phyloP scores from a whole-genome alignment of 805 yeast genomes.

The Saccharomycopsis sp. region DNA sequence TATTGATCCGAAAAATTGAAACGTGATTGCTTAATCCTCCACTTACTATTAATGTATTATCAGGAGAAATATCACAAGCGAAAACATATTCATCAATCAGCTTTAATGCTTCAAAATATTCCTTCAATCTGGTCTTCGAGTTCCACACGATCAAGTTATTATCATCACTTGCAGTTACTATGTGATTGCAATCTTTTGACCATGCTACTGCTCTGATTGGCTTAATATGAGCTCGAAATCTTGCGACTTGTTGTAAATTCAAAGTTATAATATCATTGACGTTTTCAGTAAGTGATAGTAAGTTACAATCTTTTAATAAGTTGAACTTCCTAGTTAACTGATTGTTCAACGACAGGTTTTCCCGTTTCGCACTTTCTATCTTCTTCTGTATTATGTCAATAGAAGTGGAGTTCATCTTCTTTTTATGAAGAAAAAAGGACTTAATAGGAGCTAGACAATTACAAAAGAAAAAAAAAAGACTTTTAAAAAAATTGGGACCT shows the following conservation, averaged over 20 bases:
- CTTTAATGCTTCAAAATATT: conserved; percentile 34
- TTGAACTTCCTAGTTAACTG: conserved; percentile 11
- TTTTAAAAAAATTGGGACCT: no score
- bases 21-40: conserved; percentile 82
- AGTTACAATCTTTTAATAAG: conserved; percentile 6
- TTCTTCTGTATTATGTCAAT: background rate
- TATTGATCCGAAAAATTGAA: conserved; percentile 46
- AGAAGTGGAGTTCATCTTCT: no score
- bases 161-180: conserved; percentile 78
- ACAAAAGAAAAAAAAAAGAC: no score
- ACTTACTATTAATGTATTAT: conserved; percentile 59
- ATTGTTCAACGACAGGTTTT: conserved; percentile 7
- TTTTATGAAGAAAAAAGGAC: no score
- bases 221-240: conserved; percentile 44
- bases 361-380: conserved; percentile 6
- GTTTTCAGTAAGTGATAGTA: conserved; percentile 8
- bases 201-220: conserved; percentile 66
- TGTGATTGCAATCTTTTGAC: conserved; percentile 51
- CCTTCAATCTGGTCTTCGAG: conserved; percentile 60
- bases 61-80: conserved; percentile 65
- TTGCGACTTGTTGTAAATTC: conserved; percentile 7
- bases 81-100: conserved; percentile 70
- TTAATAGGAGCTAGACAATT: no score
- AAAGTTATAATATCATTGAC: conserved; percentile 2
- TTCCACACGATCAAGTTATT: conserved; percentile 86